Base-by-base conservation (phyloP, 1,284 basidiomycete genomes). In the Sporisorium exsertum region DNA sequence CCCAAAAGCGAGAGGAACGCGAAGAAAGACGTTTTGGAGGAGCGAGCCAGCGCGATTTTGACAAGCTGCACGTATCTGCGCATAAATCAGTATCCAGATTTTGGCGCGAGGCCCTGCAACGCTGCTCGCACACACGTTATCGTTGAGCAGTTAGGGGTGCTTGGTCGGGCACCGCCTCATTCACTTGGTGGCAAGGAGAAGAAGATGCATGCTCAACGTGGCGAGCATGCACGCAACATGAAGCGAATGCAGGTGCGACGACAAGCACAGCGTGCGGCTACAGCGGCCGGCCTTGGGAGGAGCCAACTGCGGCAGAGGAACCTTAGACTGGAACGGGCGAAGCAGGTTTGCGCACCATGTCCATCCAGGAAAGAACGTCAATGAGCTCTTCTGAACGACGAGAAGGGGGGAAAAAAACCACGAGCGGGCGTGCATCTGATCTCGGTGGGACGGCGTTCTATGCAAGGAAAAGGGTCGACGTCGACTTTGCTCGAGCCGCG, bases 41-140 rank as follows among this genome's bases (percentile, higher is more conserved):
- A 33, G 37, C 10, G 51, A 32, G 57, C 37, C 62, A 64, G 61
- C 58, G 61, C 58, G 61, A 70, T 61, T 64, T 70, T 58, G 56
- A 60, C 61, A 60, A 47, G 43, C 49, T 35, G 45, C 54, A 61
- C 55, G 65, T 47, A 58, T 52, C 55, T 46, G 40, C 33, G 65
- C 53, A 42, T 49, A 46, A 47, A 53, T 7, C 33, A 29, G n/a
- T 42, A 40, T 47, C 53, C 55, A 57, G 53, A 42, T 51, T 57
- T 46, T 32, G 13, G 33, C 35, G 47, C 24, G 47, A 20, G 35
- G 57, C 46, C 37, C 47, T n/a, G n/a, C 46, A 58, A 47, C 35
- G 37, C 33, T 18, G 33, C 7, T 52, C 33, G 50, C 32, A 37
- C 29, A 52, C 50, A 32, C 49, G 27, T 43, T 50, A 50, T 50